Base-by-base conservation (phyloP, 371 early-diverging fungal species). In the Haplosporangium sp. region DNA sequence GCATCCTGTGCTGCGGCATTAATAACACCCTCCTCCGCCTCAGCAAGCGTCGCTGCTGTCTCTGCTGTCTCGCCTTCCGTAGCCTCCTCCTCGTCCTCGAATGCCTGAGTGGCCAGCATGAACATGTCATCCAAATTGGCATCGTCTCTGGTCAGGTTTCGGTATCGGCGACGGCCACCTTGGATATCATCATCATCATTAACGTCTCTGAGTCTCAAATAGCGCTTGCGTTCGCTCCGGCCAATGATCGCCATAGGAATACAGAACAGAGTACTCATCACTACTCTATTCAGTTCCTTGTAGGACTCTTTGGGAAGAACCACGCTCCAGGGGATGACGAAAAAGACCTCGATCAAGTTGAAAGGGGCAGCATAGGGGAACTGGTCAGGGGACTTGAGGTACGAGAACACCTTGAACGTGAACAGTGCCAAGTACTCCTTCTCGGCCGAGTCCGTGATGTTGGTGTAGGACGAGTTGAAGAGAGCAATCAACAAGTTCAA, bases 401-500 rank as follows among this genome's bases (percentile, higher is more conserved):
- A 74, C 36, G 80, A 74, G 48, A 82, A 74, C 16, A 80, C 80
- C 46, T 79, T 79, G 69, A 79, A 79, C n/a, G 82, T 74, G 61
- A 65, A 80, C 46, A 72, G 52, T 13, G 82, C 74, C 51, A 82
- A 46, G 48, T 81, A 82, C 47, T 82, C 81, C 50, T 76, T 76
- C 68, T 81, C 68, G 8, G 72, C n/a, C 14, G 74, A 71, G 36
- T 82, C 74, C 10, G 79, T 76, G 46, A 82, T 81, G 53, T 69
- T 81, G 68, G 74, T 74, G 65, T 76, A 82, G 11, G 83, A 82
- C 40, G 81, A 73, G 60, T 75, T 73, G 73, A 82, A 82, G 55
- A 82, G 75, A 6, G 83, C 76, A 14, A 81, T 23, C 73, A 82
- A 69, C 64, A 82, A 47, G 59, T 75, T 76, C 41, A 76, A 79